A percentile compares a stretch with the other conserved stretches of the same genome.
These are phyloP conservation scores for Apostasia ramifera DNA, from an alignment of 106 monocot genomes.

Conservation along the genomic window DNA sequence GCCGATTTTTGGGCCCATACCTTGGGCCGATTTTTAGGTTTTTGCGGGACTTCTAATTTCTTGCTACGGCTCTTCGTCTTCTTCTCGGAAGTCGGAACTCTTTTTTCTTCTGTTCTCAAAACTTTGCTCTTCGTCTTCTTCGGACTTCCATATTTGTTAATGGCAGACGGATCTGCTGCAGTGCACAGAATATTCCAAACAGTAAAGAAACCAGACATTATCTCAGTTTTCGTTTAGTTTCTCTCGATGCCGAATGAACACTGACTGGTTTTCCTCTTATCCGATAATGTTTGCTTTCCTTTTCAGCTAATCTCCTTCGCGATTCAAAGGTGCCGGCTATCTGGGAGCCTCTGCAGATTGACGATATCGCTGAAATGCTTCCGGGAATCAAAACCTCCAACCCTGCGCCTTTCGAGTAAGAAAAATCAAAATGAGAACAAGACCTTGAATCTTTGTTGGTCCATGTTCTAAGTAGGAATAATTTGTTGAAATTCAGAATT, in stretches of 20 bases:
- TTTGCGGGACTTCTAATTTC: no score
- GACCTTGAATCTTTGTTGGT: background rate
- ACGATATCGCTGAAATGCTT: conserved; percentile 36
- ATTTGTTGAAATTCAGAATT: background rate
- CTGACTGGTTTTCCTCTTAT: background rate
- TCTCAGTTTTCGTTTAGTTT: background rate
- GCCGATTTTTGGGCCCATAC: no score
- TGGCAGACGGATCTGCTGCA: background rate
- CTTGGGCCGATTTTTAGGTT: no score
- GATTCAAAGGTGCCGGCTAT: conserved; percentile 53
- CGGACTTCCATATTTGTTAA: background rate
- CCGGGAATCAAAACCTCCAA: conserved; percentile 22
- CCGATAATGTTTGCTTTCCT: background rate
- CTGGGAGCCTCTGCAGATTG: conserved; percentile 52
- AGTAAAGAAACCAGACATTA: background rate
- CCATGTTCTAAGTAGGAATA: background rate
- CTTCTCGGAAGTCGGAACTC: no score
- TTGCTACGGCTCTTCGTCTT: no score
- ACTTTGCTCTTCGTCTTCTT: no score
- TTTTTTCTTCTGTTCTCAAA: no score
- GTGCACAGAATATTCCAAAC: conserved; percentile 2
- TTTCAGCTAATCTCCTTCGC: conserved; percentile 40
- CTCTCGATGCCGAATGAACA: background rate
- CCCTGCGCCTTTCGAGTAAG: conserved; percentile 46
- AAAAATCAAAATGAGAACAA: background rate